A percentile compares a stretch with the other conserved stretches of the same genome.
These are phyloP conservation scores for Stygiomarasmius scandens DNA, from an alignment of 1,284 basidiomycete species.

Conservation along the genomic window DNA sequence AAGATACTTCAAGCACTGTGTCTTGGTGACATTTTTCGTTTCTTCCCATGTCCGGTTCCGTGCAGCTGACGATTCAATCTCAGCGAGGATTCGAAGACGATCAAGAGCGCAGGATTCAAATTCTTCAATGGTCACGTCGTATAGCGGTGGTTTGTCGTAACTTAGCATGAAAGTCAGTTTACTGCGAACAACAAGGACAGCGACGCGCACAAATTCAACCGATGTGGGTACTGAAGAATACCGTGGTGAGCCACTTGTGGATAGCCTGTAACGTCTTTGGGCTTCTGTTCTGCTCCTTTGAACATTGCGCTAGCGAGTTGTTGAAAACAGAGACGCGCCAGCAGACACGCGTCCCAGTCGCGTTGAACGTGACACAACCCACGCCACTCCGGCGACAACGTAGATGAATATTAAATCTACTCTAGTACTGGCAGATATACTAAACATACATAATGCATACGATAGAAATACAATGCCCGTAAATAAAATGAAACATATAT, in stretches of 20 bases:
- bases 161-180: conserved; percentile 39
- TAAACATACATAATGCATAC: conserved; percentile 1
- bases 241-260: conserved; percentile 8
- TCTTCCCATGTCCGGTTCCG: conserved; percentile 84
- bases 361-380: conserved; percentile 1
- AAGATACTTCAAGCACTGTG: conserved; percentile 72
- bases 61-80: conserved; percentile 92
- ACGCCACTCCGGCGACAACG: background rate
- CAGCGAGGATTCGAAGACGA: conserved; percentile 86
- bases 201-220: conserved; percentile 78
- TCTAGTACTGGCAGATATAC: background rate
- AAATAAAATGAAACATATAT: background rate
- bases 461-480: background rate
- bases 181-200: conserved; percentile 9
- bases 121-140: conserved; percentile 94
- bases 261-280: background rate
- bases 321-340: background rate
- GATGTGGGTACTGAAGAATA: conserved; percentile 56
- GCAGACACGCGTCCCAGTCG: background rate
- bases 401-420: background rate
- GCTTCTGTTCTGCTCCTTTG: conserved; percentile 20
- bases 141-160: conserved; percentile 85
- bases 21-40: conserved; percentile 61
- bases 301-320: conserved; percentile 18
- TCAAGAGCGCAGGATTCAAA: conserved; percentile 94